These are phyloP conservation scores for Mortierella sp. DNA, from an alignment of 371 early-diverging fungal species.

Conservation along the genomic window DNA sequence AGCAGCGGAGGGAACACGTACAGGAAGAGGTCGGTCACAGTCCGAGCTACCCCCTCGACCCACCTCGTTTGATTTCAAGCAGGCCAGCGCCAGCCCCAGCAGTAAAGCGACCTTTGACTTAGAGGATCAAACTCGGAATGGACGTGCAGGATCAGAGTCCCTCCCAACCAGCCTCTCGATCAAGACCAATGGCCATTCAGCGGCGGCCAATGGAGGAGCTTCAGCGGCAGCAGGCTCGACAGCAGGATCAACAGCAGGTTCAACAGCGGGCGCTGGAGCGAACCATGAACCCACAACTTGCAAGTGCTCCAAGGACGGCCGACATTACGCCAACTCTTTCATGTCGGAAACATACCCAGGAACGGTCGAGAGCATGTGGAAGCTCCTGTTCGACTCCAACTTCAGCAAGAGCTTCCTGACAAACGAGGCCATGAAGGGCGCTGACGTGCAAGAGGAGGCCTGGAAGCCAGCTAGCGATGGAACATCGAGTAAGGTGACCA, in stretches of 20 bases:
- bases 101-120: slow-evolving; percentile 1
- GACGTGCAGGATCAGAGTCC: slow-evolving; percentile 8
- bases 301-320: slow-evolving; percentile 61
- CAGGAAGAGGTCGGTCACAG: slow-evolving; percentile 23
- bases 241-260: not conserved
- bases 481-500: slow-evolving; percentile 26
- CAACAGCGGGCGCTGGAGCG: not conserved
- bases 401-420: slow-evolving; percentile 43
- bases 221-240: not conserved
- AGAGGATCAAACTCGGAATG: not conserved
- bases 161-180: not conserved
- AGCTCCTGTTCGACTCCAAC: slow-evolving; percentile 61
- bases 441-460: slow-evolving; percentile 44
- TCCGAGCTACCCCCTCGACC: slow-evolving; percentile 27
- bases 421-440: slow-evolving; percentile 43
- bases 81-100: not conserved
- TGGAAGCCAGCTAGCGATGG: slow-evolving; percentile 41
- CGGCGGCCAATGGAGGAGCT: not conserved
- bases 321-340: slow-evolving; percentile 65
- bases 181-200: not conserved
- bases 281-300: slow-evolving; percentile 55
- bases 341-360: slow-evolving; percentile 66
- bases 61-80: slow-evolving; percentile 11
- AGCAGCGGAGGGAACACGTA: slow-evolving; percentile 6
- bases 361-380: slow-evolving; percentile 65